Conservation (phyloP, 1,284 basidiomycete species). For the Grifola frondosa region DNA sequence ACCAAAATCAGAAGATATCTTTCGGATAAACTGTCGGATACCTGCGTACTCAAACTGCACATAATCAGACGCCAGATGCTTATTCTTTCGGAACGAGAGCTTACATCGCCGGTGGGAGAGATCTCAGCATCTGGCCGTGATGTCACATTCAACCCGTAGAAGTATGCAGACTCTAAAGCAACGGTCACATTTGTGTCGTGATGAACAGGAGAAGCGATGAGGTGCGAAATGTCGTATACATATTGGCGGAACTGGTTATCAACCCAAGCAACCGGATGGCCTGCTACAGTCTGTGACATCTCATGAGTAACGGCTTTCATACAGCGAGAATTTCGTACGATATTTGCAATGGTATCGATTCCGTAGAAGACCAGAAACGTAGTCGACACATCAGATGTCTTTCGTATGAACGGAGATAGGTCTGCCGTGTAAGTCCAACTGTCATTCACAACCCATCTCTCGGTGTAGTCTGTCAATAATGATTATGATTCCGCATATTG, state of each 20-base stretch:
- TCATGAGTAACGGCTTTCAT: too few relatives aligned
- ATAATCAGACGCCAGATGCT: background rate
- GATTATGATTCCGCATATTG: too few relatives aligned
- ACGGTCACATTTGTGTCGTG: constrained; percentile 47
- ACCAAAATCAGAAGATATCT: constrained; percentile 56
- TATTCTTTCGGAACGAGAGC: too few relatives aligned
- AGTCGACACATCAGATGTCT: constrained; percentile 22
- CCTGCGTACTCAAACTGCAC: constrained; percentile 54
- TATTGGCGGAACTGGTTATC: constrained; percentile 61
- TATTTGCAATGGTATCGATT: constrained; percentile 58
- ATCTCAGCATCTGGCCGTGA: constrained; percentile 45
- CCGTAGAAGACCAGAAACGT: constrained; percentile 59
- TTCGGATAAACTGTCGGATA: constrained; percentile 49
- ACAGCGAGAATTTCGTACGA: constrained; percentile 30
- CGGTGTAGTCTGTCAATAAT: constrained; percentile 54
- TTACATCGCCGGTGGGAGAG: constrained; percentile 34
- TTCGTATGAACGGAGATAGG: constrained; percentile 41
- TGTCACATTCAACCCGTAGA: constrained; percentile 54
- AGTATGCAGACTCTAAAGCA: constrained; percentile 51
- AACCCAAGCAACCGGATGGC: constrained; percentile 53
- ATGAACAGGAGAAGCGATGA: constrained; percentile 32
- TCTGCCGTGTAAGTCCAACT: constrained; percentile 65
- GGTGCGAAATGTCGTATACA: constrained; percentile 49
- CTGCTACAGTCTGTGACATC: constrained; percentile 48
- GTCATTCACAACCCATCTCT: constrained; percentile 58